These are phyloP conservation scores for Gelatoporia subvermispora DNA, from an alignment of 768 basidiomycete species.

Conservation along the genomic window DNA sequence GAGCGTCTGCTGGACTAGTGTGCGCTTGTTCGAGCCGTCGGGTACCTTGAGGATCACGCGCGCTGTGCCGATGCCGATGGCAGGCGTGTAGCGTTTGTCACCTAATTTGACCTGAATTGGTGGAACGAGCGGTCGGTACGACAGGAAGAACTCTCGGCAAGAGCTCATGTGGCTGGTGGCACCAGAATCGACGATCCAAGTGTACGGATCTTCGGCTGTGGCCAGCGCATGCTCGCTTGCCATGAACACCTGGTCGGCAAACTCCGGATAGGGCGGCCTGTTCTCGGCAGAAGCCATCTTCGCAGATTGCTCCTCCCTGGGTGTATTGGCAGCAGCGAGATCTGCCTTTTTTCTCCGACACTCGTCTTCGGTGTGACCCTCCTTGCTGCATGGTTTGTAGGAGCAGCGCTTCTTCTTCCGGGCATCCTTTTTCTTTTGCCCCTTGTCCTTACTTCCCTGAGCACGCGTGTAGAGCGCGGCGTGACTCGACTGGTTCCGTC, in stretches of 20 bases:
- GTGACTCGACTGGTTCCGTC: neutral
- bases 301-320: slow-evolving; percentile 2
- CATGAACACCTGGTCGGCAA: slow-evolving; percentile 3
- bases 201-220: neutral
- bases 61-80: no score
- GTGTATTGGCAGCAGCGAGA: no score
- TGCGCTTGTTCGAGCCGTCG: no score
- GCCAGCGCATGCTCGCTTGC: neutral
- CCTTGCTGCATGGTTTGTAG: slow-evolving; percentile 11
- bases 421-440: slow-evolving; percentile 3
- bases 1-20: no score
- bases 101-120: no score
- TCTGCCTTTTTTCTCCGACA: slow-evolving; percentile 13
- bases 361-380: slow-evolving; percentile 7
- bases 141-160: slow-evolving; percentile 5
- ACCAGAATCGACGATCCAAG: slow-evolving; percentile 14
- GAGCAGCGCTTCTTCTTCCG: slow-evolving; percentile 1
- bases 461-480: neutral
- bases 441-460: slow-evolving; percentile 1
- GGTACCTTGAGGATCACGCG: no score
- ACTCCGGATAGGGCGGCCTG: neutral
- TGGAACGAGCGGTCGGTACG: slow-evolving; percentile 2
- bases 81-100: no score
- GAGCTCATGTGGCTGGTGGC: slow-evolving; percentile 14
- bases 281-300: slow-evolving; percentile 4